Base-by-base conservation (phyloP, 306 rosid species). In the Fragaria iinumae region DNA sequence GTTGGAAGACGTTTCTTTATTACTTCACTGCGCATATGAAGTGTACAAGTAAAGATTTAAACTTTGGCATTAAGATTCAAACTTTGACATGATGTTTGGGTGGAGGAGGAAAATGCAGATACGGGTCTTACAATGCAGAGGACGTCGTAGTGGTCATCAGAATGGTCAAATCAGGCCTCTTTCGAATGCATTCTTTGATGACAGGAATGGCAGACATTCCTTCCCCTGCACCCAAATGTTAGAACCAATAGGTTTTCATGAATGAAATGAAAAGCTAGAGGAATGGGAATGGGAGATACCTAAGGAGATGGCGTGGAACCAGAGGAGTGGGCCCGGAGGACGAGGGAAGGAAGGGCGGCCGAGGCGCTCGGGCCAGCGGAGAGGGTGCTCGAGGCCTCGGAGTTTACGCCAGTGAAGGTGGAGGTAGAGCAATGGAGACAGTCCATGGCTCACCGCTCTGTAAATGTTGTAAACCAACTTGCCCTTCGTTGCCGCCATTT, bases 271-370 rank as follows among this genome's bases (percentile, higher is more conserved):
- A 55, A 6, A 0, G 11, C 7, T 27, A 29, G 62, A 20, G 64
- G 8, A 65, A 38, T 55, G 16, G 70, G 49, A 77, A 11, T 25
- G 12, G n/a, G 6, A 18, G 8, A 2, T 41, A 87, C 91, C 94
- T 83, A 92, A 78, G 11, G 98, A 91, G 52, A 94, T 97, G 78
- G 98, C 98, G 79, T 94, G 97, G 81, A 94, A 87, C 97, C 97
- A 94, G 45, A 94, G 73, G 44, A 94, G 95, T 3, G 88, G 91
- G 50, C 97, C 96, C 0, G 80, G 87, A 1, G 83, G 91, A 2
- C 96, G 97, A 47, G 90, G 84, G 29, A 73, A 84, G 32, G 94
- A 91, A 38, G 96, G 84, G 38, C 76, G 83, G 56, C 96, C 98
- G 8, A 91, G 87, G 9, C 97, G 97, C 88, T 90, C 96, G 39